Evolutionary conservation across 441 rosid genomes (phyloP).

Genomic region (Hura crepitans): DNA sequence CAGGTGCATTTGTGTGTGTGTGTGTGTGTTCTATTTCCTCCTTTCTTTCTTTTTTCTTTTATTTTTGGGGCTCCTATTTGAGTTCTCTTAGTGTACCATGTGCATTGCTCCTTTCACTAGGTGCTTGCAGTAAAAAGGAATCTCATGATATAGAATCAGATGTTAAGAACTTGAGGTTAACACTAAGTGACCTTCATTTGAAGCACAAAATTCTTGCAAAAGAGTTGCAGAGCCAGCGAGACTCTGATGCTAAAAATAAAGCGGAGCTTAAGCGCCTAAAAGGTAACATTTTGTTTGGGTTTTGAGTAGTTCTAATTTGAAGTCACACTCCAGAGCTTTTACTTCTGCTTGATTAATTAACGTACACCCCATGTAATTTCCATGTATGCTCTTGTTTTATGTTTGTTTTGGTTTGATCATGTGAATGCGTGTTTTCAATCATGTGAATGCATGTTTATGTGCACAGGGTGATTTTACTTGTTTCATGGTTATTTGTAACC

Average conservation of each 20-base stretch:
- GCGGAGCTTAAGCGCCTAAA: slow-evolving; percentile 60
- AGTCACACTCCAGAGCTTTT: neutral
- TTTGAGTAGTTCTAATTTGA: slow-evolving; percentile 4
- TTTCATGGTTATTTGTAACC: neutral
- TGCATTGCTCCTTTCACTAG: slow-evolving; percentile 41
- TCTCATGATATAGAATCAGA: slow-evolving; percentile 50
- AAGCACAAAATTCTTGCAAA: slow-evolving; percentile 57
- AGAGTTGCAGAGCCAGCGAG: slow-evolving; percentile 60
- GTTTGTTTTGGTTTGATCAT: neutral
- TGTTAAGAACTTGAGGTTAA: slow-evolving; percentile 58
- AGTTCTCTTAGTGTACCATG: slow-evolving; percentile 21
- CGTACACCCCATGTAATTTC: neutral
- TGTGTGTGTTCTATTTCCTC: too few relatives aligned
- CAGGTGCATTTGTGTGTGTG: neutral
- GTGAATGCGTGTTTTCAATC: neutral
- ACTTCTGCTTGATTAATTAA: neutral
- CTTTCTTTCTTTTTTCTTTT: too few relatives aligned
- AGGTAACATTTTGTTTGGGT: slow-evolving; percentile 44
- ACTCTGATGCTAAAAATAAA: slow-evolving; percentile 62
- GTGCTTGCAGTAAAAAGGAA: slow-evolving; percentile 42
- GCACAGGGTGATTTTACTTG: neutral
- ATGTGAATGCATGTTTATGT: neutral
- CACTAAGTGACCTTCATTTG: slow-evolving; percentile 59
- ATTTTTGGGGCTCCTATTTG: neutral
- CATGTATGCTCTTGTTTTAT: neutral